phyloP scores from a whole-genome alignment of 495 filamentous ascomycete genomes.

The Hypoxylon lenormandii region DNA sequence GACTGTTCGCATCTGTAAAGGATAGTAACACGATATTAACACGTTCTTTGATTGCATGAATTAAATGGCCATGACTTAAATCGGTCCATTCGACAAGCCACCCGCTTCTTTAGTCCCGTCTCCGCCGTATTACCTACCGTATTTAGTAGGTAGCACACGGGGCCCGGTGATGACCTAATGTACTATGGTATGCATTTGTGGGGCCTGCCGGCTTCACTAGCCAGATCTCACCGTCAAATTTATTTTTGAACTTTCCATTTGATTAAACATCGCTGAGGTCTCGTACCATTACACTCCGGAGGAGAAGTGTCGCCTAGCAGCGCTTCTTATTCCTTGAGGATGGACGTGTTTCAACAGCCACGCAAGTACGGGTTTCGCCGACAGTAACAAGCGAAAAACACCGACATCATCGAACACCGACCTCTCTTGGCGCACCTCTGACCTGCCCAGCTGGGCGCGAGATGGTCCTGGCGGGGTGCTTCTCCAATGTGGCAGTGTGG shows the following conservation, averaged over 20 bases:
- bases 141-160: conserved; percentile 4
- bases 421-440: conserved; percentile 14
- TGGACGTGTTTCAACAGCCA: background rate
- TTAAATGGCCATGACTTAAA: background rate
- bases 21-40: background rate
- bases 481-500: conserved; percentile 7
- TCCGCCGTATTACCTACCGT: background rate
- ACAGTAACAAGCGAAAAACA: conserved; percentile 1
- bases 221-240: background rate
- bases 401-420: too few relatives aligned
- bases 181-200: background rate
- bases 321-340: background rate
- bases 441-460: conserved; percentile 22
- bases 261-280: too few relatives aligned
- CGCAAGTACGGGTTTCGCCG: conserved; percentile 29
- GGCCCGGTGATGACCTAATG: background rate
- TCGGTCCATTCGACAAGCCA: background rate
- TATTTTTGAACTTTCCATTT: too few relatives aligned
- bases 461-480: background rate
- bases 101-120: background rate
- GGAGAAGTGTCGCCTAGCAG: background rate
- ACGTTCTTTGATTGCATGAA: background rate
- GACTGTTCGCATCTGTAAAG: too few relatives aligned
- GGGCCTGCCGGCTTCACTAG: background rate
- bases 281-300: background rate